These are phyloP conservation scores for Calendula officinalis DNA, from an alignment of 129 eudicot genomes.

Conservation along the genomic window DNA sequence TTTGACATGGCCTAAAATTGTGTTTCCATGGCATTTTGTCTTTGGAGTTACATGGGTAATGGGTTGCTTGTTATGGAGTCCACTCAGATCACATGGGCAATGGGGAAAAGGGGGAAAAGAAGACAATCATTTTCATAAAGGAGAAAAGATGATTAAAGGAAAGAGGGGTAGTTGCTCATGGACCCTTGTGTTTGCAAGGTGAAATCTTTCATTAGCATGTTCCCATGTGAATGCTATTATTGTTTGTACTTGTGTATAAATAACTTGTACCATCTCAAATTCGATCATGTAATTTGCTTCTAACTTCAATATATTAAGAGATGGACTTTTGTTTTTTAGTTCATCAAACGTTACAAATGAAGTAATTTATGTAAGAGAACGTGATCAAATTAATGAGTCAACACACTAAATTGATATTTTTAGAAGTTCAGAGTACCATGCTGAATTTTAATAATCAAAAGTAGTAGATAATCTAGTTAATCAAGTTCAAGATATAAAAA, in stretches of 20 bases:
- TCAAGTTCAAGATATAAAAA: too few relatives aligned
- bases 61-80: slow-evolving; percentile 29
- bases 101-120: slow-evolving; percentile 9
- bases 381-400: neutral
- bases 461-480: too few relatives aligned
- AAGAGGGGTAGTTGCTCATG: slow-evolving; percentile 29
- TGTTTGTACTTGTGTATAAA: neutral
- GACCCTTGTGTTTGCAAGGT: slow-evolving; percentile 30
- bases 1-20: slow-evolving; percentile 3
- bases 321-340: too few relatives aligned
- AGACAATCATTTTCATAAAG: slow-evolving; percentile 19
- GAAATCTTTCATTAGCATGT: neutral
- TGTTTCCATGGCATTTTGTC: slow-evolving; percentile 16
- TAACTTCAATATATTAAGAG: too few relatives aligned
- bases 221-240: neutral
- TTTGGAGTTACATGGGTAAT: neutral
- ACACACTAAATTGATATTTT: too few relatives aligned
- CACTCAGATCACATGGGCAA: slow-evolving; percentile 25
- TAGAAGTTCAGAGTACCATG: too few relatives aligned
- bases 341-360: too few relatives aligned
- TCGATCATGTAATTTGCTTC: neutral
- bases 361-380: neutral
- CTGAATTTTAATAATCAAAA: too few relatives aligned
- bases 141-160: slow-evolving; percentile 19
- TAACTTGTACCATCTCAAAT: slow-evolving; percentile 1